These are phyloP conservation scores for Dryadomyces quercivorus DNA, from an alignment of 2,329 filamentous ascomycete genomes.

Conservation along the genomic window DNA sequence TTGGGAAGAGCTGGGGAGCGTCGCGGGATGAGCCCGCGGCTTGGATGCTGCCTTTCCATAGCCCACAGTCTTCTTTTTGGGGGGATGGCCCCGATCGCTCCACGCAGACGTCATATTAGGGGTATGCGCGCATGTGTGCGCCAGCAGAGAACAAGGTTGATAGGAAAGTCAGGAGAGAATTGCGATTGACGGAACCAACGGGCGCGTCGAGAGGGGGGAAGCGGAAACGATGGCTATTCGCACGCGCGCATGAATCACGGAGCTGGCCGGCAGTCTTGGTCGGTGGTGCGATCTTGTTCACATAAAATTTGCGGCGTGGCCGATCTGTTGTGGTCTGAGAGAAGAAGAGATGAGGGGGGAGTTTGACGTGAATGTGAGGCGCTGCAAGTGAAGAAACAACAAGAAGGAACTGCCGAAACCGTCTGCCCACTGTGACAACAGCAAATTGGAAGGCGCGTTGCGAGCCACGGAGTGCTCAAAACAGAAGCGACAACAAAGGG, in stretches of 20 bases:
- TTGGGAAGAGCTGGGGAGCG: neutral
- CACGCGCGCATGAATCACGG: too few relatives aligned
- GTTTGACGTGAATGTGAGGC: too few relatives aligned
- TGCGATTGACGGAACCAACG: neutral
- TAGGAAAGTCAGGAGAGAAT: neutral
- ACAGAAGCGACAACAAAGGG: neutral
- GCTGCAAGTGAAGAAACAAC: neutral
- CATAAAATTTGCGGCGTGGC: too few relatives aligned
- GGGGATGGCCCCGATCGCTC: slow-evolving; percentile 12
- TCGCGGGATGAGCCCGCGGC: slow-evolving; percentile 10
- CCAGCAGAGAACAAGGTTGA: neutral
- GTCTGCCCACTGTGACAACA: neutral
- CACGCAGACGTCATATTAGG: slow-evolving; percentile 13
- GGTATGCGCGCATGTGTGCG: neutral
- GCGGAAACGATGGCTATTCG: too few relatives aligned
- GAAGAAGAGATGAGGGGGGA: neutral
- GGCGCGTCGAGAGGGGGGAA: neutral
- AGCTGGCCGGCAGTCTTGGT: too few relatives aligned
- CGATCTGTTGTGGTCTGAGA: neutral
- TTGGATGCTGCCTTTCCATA: slow-evolving; percentile 17
- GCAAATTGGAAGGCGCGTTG: neutral
- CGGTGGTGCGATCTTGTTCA: too few relatives aligned
- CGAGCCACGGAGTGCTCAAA: neutral
- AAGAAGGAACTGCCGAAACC: neutral
- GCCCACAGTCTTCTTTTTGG: slow-evolving; percentile 19